Evolutionary conservation across 148 eudicot species (phyloP), one percentile per base, ranked within the genome.

Genomic region (Talinum fruticosum): DNA sequence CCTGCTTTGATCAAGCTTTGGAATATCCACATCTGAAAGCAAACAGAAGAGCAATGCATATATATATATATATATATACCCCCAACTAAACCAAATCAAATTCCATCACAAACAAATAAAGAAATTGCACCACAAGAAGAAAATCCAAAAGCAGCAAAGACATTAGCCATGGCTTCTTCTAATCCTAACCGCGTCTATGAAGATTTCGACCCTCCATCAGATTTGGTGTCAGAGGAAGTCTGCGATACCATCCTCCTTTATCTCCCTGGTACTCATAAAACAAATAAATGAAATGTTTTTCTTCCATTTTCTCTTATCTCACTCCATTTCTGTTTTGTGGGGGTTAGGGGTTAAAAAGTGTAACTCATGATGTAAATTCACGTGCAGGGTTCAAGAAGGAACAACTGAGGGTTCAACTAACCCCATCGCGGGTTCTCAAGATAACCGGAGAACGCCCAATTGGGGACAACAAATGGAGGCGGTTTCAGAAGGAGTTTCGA

Each of bases 321-420:
- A 8, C 1, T 53, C 49, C 3, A 71, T 16, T 7, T 51, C 0
- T 36, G 19, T n/a, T n/a, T n/a, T n/a, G n/a, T n/a, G n/a, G n/a
- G n/a, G n/a, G n/a, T n/a, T n/a, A n/a, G n/a, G n/a, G n/a, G n/a
- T n/a, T 59, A n/a, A 8, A 7, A n/a, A 13, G n/a, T 19, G 15
- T 8, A 38, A 59, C 23, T 21, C 34, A 18, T 36, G 30, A 0
- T 51, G n/a, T 36, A 28, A 72, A 3, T 73, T 16, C 29, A 37
- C 29, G 30, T 69, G 66, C 90, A 92, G 97, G 89, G 5, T 90
- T 81, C 54, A 83, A 54, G 70, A 88, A 85, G 78, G 90, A 88
- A 10, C 88, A 88, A 47, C 71, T 88, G 75, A 87, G 83, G 73
- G 86, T 88, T 78, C 93, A 87, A 34, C 62, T 92, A 35, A 79